Evolutionary conservation across 441 rosid genomes (phyloP), one percentile per base, ranked within the genome.

Genomic region (Erysimum pusillum): DNA sequence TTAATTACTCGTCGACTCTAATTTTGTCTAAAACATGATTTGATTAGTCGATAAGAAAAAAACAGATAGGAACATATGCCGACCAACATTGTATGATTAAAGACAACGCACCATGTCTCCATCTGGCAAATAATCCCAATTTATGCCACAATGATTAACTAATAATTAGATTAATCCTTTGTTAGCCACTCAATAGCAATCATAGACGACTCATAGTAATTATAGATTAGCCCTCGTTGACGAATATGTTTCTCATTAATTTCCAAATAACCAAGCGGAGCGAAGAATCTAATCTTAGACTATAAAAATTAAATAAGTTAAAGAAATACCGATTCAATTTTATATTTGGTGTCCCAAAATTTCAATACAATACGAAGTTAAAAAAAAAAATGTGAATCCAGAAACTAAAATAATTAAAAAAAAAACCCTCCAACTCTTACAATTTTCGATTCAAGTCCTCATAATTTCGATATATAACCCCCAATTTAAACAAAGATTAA

Each of bases 41-140:
- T 15, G 53, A 63, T 57, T 28, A 28, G 38, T 9, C 14, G 60
- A 44, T 12, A 44, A 12, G 20, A 44, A 45, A 31, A 31, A 56
- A 65, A 9, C 6, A 65, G 32, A 20, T 48, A 70, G 49, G 36
- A 77, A 71, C 76, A 65, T 38, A 71, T 20, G 73, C 68, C 77
- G 68, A 71, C 73, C 41, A 59, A 48, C 32, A 51, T 44, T 66
- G 73, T 77, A 71, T 58, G 76, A 77, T 72, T 72, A 41, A 66
- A 57, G 81, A 77, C 69, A 72, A 72, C 77, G 69, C 73, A 77
- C 73, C 73, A 72, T 77, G 77, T 72, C 64, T 59, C 63, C 45
- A 34, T 59, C 34, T 71, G 45, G 18, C 70, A 44, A 28, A 76
- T 76, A 76, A 76, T 68, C 46, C 28, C 41, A 75, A 45, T 31